Conservation (phyloP, 2,329 filamentous ascomycete species). For the Pseudocercospora vitis region DNA sequence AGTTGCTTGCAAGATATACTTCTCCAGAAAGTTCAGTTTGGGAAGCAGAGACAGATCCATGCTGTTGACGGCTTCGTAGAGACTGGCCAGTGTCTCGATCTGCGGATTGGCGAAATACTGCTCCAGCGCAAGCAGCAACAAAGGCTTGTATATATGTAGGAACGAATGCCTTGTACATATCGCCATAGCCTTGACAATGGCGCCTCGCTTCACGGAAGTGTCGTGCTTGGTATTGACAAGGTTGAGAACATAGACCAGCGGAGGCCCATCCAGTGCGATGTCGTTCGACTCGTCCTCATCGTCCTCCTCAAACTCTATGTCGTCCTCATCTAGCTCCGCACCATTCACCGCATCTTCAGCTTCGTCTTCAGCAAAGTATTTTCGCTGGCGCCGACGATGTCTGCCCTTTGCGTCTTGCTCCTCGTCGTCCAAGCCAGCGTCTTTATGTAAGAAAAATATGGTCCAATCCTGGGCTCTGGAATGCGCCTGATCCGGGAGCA, state of each 20-base stretch:
- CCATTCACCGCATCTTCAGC: conserved; percentile 46
- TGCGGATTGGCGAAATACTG: conserved; percentile 95
- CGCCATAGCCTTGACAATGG: conserved; percentile 96
- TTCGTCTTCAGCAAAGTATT: conserved; percentile 44
- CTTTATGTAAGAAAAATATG: conserved; percentile 97
- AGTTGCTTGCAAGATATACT: conserved; percentile 80
- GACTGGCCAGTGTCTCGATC: conserved; percentile 78
- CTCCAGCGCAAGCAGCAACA: conserved; percentile 85
- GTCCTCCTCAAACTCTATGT: conserved; percentile 49
- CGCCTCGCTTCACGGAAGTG: conserved; percentile 85
- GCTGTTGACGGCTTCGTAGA: conserved; percentile 90
- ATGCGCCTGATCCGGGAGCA: conserved; percentile 96
- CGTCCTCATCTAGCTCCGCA: conserved; percentile 49
- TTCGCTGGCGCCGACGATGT: conserved; percentile 41
- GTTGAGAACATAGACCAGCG: conserved; percentile 94
- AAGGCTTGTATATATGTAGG: conserved; percentile 96
- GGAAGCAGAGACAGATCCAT: conserved; percentile 98
- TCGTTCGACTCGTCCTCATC: conserved; percentile 52
- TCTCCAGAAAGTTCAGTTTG: conserved; percentile 76
- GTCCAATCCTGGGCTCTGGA: conserved; percentile 97
- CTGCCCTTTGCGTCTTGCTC: conserved; percentile 59
- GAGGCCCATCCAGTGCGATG: conserved; percentile 72
- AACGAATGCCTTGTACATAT: conserved; percentile 98
- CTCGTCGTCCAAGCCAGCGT: conserved; percentile 80
- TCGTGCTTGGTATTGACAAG: conserved; percentile 98